These are phyloP conservation scores for Penicillium macrosclerotiorum DNA, from an alignment of 495 filamentous ascomycete species.

Conservation along the genomic window DNA sequence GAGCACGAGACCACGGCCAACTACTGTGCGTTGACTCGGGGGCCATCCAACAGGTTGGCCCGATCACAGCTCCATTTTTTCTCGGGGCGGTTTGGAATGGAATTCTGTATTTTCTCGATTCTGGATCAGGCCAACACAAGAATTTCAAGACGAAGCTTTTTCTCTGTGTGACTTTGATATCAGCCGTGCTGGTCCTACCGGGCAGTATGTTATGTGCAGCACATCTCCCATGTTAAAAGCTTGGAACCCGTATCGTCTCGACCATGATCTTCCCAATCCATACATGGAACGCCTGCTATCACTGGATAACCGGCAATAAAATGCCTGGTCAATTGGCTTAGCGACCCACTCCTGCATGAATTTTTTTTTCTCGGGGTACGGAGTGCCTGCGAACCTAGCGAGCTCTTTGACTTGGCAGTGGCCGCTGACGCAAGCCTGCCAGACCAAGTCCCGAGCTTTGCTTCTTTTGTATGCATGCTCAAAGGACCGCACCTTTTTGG, in stretches of 20 bases:
- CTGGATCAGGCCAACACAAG: too few species aligned
- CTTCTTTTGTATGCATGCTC: background rate
- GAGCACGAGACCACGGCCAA: background rate
- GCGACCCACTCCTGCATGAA: background rate
- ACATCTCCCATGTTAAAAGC: too few species aligned
- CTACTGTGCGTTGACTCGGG: too few species aligned
- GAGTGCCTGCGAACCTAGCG: background rate
- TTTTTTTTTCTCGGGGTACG: background rate
- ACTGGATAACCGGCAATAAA: background rate
- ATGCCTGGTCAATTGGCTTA: background rate
- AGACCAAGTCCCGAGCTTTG: background rate
- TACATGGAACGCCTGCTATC: background rate
- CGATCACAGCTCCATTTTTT: too few species aligned
- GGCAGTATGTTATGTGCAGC: too few species aligned
- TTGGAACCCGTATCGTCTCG: background rate
- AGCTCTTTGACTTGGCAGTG: background rate
- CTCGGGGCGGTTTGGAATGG: too few species aligned
- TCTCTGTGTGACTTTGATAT: too few species aligned
- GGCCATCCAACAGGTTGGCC: too few species aligned
- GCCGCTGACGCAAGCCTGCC: slow-evolving; percentile 2
- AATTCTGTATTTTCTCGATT: too few species aligned
- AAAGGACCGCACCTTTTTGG: background rate
- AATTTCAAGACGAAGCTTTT: too few species aligned
- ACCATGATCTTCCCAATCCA: background rate
- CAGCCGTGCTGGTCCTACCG: too few species aligned